These are phyloP conservation scores for Theileria annulata DNA, from an alignment of 169 alveolate species.

Conservation along the genomic window DNA sequence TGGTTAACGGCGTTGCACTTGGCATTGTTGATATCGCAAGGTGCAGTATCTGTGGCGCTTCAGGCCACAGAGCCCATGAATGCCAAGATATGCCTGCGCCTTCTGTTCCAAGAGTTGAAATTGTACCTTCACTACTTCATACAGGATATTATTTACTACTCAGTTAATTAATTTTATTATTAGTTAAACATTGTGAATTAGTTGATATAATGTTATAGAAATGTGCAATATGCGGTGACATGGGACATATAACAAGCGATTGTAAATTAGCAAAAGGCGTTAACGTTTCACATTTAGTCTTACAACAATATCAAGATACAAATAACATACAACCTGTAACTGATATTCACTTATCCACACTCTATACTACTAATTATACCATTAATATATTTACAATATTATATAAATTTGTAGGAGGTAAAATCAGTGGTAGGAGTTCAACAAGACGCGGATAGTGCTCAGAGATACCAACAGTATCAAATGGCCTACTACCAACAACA, in stretches of 20 bases:
- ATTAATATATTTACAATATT: no score
- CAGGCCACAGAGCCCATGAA: conserved; percentile 81
- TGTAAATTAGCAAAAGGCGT: conserved; percentile 79
- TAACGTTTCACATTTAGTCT: conserved; percentile 15
- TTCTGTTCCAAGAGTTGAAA: conserved; percentile 42
- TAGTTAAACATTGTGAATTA: conserved; percentile 65
- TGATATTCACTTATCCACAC: neutral
- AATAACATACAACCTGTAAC: conserved; percentile 44
- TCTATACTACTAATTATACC: neutral
- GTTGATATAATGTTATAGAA: conserved; percentile 65
- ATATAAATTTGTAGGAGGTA: neutral
- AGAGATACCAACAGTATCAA: conserved; percentile 59
- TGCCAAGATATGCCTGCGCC: conserved; percentile 77
- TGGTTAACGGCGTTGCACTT: conserved; percentile 81
- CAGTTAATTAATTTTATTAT: neutral
- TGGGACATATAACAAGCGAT: conserved; percentile 89
- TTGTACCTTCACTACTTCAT: conserved; percentile 7
- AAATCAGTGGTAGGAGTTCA: neutral
- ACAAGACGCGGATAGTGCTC: conserved; percentile 5
- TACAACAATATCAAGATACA: conserved; percentile 21
- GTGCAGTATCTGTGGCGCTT: conserved; percentile 82
- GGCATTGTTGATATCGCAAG: conserved; percentile 71
- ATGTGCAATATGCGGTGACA: conserved; percentile 88
- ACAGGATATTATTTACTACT: neutral
- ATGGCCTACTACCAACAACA: conserved; percentile 68